Evolutionary conservation across 305 asterid genomes (phyloP).

Genomic region (Fraxinus greggii): DNA sequence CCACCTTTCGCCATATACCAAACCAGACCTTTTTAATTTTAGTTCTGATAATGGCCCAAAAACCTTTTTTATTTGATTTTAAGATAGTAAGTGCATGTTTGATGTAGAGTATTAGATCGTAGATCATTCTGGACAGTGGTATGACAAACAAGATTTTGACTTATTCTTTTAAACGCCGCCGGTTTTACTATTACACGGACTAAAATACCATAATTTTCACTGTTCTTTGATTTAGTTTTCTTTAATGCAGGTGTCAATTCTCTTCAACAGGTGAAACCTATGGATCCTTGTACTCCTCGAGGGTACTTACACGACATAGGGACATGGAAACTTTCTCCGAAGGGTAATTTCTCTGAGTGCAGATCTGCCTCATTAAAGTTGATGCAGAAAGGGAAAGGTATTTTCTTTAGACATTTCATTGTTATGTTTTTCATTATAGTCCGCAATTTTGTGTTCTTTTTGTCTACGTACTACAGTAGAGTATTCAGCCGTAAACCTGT

Average conservation of each 20-base stretch:
- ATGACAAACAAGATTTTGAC: not conserved
- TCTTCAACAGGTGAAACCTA: slow-evolving; percentile 43
- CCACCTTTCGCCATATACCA: not conserved
- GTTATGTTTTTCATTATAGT: not conserved
- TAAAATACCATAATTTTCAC: not conserved
- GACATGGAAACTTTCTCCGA: slow-evolving; percentile 47
- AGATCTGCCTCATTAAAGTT: slow-evolving; percentile 76
- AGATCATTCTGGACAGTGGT: not conserved
- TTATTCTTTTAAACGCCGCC: not conserved
- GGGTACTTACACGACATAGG: slow-evolving; percentile 58
- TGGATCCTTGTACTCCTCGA: slow-evolving; percentile 91
- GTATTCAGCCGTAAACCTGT: not conserved
- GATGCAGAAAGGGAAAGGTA: slow-evolving; percentile 84
- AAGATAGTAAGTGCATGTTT: not conserved
- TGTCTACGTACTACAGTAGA: not conserved
- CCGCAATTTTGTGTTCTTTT: not conserved
- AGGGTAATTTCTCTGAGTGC: slow-evolving; percentile 90
- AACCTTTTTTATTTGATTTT: not conserved
- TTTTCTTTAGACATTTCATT: slow-evolving; percentile 17
- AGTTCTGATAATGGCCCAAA: not conserved
- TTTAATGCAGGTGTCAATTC: slow-evolving; percentile 52
- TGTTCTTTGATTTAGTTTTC: slow-evolving; percentile 18
- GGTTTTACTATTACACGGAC: not conserved
- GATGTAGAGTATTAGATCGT: not conserved
- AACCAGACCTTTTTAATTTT: not conserved